Base-by-base conservation (phyloP, 345 rosid species). In the Gossypium ekmanianum region DNA sequence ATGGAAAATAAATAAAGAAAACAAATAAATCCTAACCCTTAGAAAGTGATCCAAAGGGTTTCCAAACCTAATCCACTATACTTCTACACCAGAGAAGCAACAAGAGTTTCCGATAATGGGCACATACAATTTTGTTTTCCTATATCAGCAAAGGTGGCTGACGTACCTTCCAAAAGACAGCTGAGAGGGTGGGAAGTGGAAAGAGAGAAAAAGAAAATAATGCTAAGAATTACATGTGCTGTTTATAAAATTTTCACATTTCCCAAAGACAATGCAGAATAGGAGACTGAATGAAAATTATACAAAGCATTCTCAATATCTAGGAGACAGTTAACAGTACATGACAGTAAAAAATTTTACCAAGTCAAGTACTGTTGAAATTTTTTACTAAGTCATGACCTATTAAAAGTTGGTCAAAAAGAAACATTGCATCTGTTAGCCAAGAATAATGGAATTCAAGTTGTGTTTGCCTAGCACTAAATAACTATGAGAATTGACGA, bases 1-100 rank as follows among this genome's bases (percentile, higher is more conserved):
- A 63, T 39, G 24, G 39, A 63, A 16, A 63, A 63, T 63, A 34
- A 63, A 63, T 51, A 51, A 14, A 51, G 20, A 63, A 63, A 63
- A 63, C 43, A 34, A 63, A 63, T 34, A 39, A 39, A 34, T 16
- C 18, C 4, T 57, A 57, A 58, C 62, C 34, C 68, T 39, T 39
- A 34, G n/a, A 64, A 39, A 17, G 48, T 9, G 68, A 64, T 64
- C 2, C 50, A 64, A 17, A 39, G 68, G 41, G 50, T 64, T 17
- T 22, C 39, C 11, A n/a, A 64, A 41, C 26, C 14, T 64, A 17
- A 39, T 41, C 20, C 68, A 41, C 45, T 64, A 63, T 39, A 41
- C 14, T 4, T 63, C 48, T 39, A 18, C 8, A n/a, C 3, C 1
- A n/a, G 17, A 64, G 68, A 39, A 64, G 26, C 9, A 9, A 48